Evolutionary conservation across 805 yeast genomes (phyloP).

Genomic region (Metschnikowia vanudenii): DNA sequence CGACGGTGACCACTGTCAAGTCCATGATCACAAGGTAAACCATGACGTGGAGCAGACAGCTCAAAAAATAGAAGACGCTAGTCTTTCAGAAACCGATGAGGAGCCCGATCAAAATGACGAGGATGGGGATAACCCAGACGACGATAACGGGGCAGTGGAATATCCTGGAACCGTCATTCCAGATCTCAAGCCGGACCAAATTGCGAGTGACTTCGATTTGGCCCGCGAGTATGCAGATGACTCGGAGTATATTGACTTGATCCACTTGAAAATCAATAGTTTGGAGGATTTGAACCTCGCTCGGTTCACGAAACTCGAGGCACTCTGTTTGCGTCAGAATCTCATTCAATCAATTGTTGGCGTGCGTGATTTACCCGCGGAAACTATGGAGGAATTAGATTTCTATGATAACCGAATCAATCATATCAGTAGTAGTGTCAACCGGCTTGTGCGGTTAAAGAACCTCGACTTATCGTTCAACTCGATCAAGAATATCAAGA

Average conservation of each 20-base stretch:
- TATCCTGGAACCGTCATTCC: slow-evolving; percentile 45
- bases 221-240: slow-evolving; percentile 58
- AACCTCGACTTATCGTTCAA: slow-evolving; percentile 85
- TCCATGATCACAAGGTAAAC: neutral
- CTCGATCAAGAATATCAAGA: slow-evolving; percentile 81
- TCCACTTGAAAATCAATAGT: slow-evolving; percentile 66
- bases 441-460: slow-evolving; percentile 54
- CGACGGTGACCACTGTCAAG: neutral
- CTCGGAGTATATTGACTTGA: slow-evolving; percentile 57
- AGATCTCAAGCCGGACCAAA: slow-evolving; percentile 49
- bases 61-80: slow-evolving; percentile 4
- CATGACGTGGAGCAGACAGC: neutral
- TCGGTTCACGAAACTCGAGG: slow-evolving; percentile 56
- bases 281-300: slow-evolving; percentile 58
- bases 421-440: slow-evolving; percentile 74
- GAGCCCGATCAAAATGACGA: slow-evolving; percentile 26
- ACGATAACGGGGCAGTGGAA: slow-evolving; percentile 39
- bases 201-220: slow-evolving; percentile 69
- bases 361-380: slow-evolving; percentile 57
- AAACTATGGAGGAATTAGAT: slow-evolving; percentile 72
- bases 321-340: slow-evolving; percentile 79
- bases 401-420: slow-evolving; percentile 88
- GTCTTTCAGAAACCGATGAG: slow-evolving; percentile 25
- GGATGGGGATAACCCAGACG: slow-evolving; percentile 22
- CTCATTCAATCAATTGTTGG: slow-evolving; percentile 64